Conservation (phyloP, 192 early-diverging fungal species). For the Dimargaris xerosporica region DNA sequence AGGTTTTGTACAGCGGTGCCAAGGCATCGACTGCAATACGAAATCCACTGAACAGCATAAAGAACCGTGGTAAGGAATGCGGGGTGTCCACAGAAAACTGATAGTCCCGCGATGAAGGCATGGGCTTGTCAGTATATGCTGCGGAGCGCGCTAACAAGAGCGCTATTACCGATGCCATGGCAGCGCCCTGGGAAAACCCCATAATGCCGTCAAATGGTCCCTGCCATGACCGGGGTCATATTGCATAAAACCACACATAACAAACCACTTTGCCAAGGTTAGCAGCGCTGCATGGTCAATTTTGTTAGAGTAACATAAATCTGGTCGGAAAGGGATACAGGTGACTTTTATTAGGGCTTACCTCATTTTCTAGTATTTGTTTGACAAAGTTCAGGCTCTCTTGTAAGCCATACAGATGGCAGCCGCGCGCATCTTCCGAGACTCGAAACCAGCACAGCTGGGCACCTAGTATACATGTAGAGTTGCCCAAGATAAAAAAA, state of each 20-base stretch:
- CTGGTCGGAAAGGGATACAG: too few species aligned
- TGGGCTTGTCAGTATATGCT: too few species aligned
- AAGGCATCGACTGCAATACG: background rate
- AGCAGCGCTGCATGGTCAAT: too few species aligned
- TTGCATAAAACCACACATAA: too few species aligned
- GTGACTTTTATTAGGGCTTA: background rate
- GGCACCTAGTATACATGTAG: too few species aligned
- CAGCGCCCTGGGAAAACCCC: background rate
- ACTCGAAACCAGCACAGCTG: background rate
- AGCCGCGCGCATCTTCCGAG: background rate
- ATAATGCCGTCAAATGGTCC: background rate
- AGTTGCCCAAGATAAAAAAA: too few species aligned
- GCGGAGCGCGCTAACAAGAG: too few species aligned
- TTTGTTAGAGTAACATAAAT: too few species aligned
- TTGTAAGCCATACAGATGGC: background rate
- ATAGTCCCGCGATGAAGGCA: too few species aligned
- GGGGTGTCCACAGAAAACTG: background rate
- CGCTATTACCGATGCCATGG: too few species aligned
- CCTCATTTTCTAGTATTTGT: background rate
- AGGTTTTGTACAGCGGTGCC: background rate
- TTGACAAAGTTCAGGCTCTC: background rate
- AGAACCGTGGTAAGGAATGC: background rate
- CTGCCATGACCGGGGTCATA: too few species aligned
- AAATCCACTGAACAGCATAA: background rate
- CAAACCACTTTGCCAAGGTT: too few species aligned